Evolutionary conservation across 306 rosid genomes (phyloP), one percentile per base, ranked within the genome.

Genomic region (Nissolia schottii): DNA sequence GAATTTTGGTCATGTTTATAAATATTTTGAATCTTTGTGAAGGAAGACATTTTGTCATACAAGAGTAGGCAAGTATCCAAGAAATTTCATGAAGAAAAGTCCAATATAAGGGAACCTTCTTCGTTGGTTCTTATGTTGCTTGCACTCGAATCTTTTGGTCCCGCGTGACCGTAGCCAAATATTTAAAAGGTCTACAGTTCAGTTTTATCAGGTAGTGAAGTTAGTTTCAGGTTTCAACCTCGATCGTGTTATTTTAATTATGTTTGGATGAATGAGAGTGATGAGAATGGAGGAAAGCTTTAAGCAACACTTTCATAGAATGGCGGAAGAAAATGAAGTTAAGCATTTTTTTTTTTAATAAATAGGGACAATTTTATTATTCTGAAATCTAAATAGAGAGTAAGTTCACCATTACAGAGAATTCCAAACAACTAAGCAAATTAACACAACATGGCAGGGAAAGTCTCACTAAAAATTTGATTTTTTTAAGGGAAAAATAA

Each of bases 71-170:
- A 32, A 50, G 14, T 35, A 12, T 46, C 16, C 14, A 37, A 32
- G 78, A 79, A 79, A 56, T 72, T 72, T 72, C 82, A 27, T 43
- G 2, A 16, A 43, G 73, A 25, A 43, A 54, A 63, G 66, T 43
- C 34, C 66, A 78, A 71, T 15, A 22, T 11, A 12, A 43, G 23
- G 77, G 50, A 72, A 65, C 66, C 63, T 71, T 43, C 82, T 43
- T 56, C 35, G 58, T 18, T 72, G 70, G 24, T 71, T 72, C 69
- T 23, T 3, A 71, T 54, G 69, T 55, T 24, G 68, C 14, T 55
- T 16, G 7, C 4, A 18, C 24, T 57, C 15, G n/a, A 19, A 64
- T 20, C 14, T 32, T 71, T 43, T 55, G 73, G 78, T 4, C 59
- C 78, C 51, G 13, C 38, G 4, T 9, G 63, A 8, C 3, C 6